Conservation (phyloP, 2,329 filamentous ascomycete genomes). For the Colletotrichum salicis region DNA sequence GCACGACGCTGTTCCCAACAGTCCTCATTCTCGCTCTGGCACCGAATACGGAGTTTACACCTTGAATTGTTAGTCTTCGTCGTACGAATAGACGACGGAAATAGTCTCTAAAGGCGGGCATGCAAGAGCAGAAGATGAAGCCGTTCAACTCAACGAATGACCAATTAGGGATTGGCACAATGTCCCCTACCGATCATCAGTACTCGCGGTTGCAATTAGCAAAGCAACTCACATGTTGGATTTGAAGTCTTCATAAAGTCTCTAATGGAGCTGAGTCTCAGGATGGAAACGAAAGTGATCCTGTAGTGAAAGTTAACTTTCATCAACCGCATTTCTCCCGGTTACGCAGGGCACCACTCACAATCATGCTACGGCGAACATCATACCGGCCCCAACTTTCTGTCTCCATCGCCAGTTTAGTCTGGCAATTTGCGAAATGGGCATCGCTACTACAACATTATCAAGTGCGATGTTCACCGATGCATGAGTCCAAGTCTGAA, state of each 20-base stretch:
- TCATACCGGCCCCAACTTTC: conserved; percentile 54
- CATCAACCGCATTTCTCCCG: too few relatives aligned
- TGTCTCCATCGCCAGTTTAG: conserved; percentile 55
- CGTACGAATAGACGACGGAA: conserved; percentile 19
- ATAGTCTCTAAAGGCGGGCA: conserved; percentile 26
- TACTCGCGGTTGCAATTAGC: too few relatives aligned
- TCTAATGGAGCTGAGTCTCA: conserved; percentile 7
- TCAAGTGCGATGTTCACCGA: conserved; percentile 59
- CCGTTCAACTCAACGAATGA: conserved; percentile 28
- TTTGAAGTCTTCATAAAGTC: conserved; percentile 31
- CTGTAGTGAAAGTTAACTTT: neutral
- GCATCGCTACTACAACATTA: conserved; percentile 58
- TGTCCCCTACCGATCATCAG: neutral
- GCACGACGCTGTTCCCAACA: neutral
- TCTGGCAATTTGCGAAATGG: conserved; percentile 51
- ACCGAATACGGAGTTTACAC: neutral
- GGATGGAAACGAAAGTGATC: conserved; percentile 11
- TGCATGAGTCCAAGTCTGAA: conserved; percentile 58
- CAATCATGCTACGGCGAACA: conserved; percentile 47
- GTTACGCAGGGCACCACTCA: neutral
- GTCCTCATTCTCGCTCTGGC: neutral
- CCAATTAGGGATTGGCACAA: conserved; percentile 28
- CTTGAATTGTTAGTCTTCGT: neutral
- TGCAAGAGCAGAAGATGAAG: conserved; percentile 31
- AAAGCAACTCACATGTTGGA: conserved; percentile 11